phyloP scores from a whole-genome alignment of 2,329 filamentous ascomycete species.

The Stachybotrys echinatus region DNA sequence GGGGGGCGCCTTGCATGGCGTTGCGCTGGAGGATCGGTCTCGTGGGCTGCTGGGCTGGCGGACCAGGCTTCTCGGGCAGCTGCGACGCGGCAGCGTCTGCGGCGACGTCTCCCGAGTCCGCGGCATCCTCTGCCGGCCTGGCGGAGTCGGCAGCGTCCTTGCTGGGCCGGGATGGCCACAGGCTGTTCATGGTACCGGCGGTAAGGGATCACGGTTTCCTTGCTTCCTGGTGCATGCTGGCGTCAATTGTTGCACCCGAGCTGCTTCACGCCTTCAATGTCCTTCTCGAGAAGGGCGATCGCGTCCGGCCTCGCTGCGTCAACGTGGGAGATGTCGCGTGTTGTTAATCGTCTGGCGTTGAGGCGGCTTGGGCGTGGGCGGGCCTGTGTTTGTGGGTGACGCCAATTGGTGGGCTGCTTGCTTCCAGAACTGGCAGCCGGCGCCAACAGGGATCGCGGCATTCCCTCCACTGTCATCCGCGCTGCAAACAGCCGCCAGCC shows the following conservation, averaged over 20 bases:
- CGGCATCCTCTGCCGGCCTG: conserved; percentile 35
- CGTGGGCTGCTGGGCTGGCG: conserved; percentile 21
- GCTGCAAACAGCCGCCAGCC: too few species aligned
- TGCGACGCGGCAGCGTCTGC: conserved; percentile 21
- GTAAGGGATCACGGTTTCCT: neutral
- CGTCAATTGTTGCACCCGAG: neutral
- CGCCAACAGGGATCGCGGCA: too few species aligned
- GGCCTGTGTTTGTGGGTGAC: too few species aligned
- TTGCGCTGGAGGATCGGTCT: conserved; percentile 22
- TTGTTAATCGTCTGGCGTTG: too few species aligned
- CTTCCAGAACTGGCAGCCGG: too few species aligned
- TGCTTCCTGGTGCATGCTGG: neutral
- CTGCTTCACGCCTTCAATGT: neutral
- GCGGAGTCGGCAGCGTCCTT: conserved; percentile 22
- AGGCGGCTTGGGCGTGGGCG: conserved; percentile 60
- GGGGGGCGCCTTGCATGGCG: conserved; percentile 17
- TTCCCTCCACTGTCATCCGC: too few species aligned
- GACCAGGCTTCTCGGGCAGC: conserved; percentile 29
- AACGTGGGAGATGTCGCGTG: neutral
- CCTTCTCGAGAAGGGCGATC: neutral
- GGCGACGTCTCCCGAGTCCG: conserved; percentile 33
- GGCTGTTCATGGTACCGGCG: conserved; percentile 36
- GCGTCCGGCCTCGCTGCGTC: neutral
- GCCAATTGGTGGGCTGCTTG: too few species aligned
- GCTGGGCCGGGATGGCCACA: conserved; percentile 33